Conservation (phyloP, 768 basidiomycete genomes). For the Boletales sp. region DNA sequence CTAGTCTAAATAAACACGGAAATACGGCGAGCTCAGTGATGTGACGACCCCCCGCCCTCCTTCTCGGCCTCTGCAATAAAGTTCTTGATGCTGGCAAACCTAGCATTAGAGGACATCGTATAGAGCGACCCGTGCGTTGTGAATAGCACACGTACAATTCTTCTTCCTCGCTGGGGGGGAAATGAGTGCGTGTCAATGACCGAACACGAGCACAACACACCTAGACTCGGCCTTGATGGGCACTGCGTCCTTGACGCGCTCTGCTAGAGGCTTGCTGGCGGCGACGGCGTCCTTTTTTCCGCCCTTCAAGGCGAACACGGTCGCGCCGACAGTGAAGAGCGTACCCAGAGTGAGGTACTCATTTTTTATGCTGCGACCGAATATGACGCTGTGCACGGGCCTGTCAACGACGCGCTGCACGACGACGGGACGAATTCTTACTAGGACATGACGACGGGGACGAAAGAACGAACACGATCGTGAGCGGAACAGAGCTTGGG, state of each 20-base stretch:
- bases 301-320: slow-evolving; percentile 52
- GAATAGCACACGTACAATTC: slow-evolving; percentile 59
- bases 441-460: slow-evolving; percentile 41
- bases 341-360: slow-evolving; percentile 76
- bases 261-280: slow-evolving; percentile 39
- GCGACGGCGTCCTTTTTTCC: slow-evolving; percentile 47
- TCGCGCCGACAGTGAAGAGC: slow-evolving; percentile 54
- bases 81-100: slow-evolving; percentile 68
- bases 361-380: slow-evolving; percentile 78
- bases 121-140: slow-evolving; percentile 13
- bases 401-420: neutral
- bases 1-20: no score
- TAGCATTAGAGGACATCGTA: slow-evolving; percentile 38
- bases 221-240: slow-evolving; percentile 64
- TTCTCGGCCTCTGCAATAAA: slow-evolving; percentile 85
- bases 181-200: slow-evolving; percentile 5
- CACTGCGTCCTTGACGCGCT: slow-evolving; percentile 61
- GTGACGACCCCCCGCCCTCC: slow-evolving; percentile 46
- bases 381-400: slow-evolving; percentile 51
- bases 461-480: neutral
- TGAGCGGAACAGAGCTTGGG: neutral
- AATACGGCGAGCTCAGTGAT: slow-evolving; percentile 20
- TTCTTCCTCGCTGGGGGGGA: slow-evolving; percentile 68
- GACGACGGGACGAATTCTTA: slow-evolving; percentile 20
- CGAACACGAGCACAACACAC: slow-evolving; percentile 40